phyloP scores from a whole-genome alignment of 176 grass and related monocot species.

The Sorghum bicolor region DNA sequence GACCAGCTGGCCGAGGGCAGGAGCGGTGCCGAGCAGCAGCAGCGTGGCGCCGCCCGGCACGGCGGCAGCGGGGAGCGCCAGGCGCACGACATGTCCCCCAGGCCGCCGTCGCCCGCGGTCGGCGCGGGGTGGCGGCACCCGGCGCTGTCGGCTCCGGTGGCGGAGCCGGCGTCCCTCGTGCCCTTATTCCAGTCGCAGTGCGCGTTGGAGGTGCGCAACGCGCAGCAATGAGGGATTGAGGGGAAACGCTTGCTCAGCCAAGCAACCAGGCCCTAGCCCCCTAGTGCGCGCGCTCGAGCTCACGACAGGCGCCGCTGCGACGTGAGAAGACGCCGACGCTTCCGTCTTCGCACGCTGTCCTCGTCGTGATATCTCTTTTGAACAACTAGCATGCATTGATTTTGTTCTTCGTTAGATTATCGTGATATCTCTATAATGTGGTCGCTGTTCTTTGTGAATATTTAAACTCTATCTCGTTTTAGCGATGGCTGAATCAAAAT shows the following conservation, averaged over 20 bases:
- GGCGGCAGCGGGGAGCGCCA: background rate
- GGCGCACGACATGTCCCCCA: background rate
- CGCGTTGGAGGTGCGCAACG: constrained; percentile 35
- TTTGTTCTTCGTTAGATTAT: background rate
- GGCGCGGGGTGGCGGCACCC: constrained; percentile 46
- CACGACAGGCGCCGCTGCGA: background rate
- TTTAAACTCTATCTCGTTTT: background rate
- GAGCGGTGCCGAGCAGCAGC: background rate
- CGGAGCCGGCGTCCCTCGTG: constrained; percentile 52
- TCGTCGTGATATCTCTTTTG: background rate
- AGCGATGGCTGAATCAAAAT: background rate
- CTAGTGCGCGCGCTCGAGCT: background rate
- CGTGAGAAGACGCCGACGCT: background rate
- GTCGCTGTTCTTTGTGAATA: constrained; percentile 28
- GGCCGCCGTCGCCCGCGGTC: background rate
- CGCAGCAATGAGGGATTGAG: constrained; percentile 38
- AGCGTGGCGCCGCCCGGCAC: background rate
- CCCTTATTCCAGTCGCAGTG: constrained; percentile 49
- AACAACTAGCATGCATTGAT: background rate
- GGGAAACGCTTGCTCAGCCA: background rate
- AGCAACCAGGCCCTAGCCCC: background rate
- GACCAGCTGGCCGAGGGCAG: background rate
- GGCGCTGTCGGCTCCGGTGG: constrained; percentile 34
- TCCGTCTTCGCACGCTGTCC: background rate
- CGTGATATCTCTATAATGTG: background rate